phyloP scores from a whole-genome alignment of 176 grass and related monocot species.

The Aegilops speltoides region DNA sequence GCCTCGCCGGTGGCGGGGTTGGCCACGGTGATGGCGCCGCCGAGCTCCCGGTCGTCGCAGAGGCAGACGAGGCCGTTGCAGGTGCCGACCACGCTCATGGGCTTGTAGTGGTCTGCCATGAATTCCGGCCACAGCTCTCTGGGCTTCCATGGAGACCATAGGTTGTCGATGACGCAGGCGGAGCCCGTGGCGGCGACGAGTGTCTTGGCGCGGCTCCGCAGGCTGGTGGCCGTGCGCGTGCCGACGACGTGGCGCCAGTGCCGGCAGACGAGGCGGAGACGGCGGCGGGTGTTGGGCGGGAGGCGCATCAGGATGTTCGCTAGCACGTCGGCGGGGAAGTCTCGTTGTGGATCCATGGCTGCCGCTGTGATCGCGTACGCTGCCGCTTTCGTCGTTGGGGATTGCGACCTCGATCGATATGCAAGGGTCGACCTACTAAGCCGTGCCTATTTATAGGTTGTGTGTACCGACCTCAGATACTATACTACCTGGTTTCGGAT shows the following conservation, averaged over 20 bases:
- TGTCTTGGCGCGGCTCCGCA: background rate
- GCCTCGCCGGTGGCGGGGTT: slow-evolving; percentile 14
- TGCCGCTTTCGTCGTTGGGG: too few relatives aligned
- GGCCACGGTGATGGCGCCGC: background rate
- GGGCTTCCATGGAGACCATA: too few relatives aligned
- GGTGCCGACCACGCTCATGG: background rate
- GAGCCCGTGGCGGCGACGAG: background rate
- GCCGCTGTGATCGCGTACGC: too few relatives aligned
- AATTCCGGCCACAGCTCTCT: too few relatives aligned
- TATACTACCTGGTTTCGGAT: too few relatives aligned
- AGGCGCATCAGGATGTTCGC: slow-evolving; percentile 5
- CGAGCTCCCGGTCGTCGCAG: background rate
- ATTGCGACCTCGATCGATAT: too few relatives aligned
- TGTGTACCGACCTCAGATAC: too few relatives aligned
- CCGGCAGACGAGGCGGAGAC: background rate
- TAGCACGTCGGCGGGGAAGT: background rate
- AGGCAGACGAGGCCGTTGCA: slow-evolving; percentile 27
- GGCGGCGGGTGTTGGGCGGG: background rate
- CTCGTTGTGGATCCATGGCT: background rate
- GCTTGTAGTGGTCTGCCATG: background rate
- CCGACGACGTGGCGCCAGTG: background rate
- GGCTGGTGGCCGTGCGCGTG: background rate
- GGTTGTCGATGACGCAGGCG: background rate
- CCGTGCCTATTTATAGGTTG: too few relatives aligned
- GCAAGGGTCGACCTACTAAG: too few relatives aligned